Base-by-base conservation (phyloP, 2,329 filamentous ascomycete genomes). In the Diatrype stigma region DNA sequence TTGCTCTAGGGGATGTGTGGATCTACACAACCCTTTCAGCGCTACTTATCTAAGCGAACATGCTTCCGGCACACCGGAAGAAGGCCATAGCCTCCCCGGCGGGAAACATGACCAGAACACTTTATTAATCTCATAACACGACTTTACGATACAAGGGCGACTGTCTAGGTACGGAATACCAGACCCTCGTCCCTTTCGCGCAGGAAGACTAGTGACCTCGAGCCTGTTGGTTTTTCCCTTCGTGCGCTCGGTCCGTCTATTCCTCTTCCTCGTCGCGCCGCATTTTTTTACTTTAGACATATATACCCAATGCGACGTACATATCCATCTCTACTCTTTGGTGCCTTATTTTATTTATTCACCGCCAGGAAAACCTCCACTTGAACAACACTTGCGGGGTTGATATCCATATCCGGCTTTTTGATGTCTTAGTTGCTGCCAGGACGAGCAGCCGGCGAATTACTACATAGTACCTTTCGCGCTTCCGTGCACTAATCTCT, bases 71-170 rank as follows among this genome's bases (percentile, higher is more conserved):
- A 54, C 59, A 59, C 57, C 54, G 53, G 58, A 54, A 57, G 58
- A 54, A 50, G 40, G 49, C 48, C 48, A 52, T 53, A 51, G 52
- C 26, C 54, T 61, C 56, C 54, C 47, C 50, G 56, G 59, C 55
- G 55, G 50, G 47, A 60, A 60, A 54, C 58, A 55, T 56, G 59
- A 56, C 52, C 59, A 57, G 59, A 56, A 60, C 60, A 57, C 55
- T 51, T 55, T 47, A 53, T 56, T 57, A 50, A 40, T 53, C 38
- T 53, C 54, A 50, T 57, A 50, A 53, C 49, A 61, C 59, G 60
- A 64, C 51, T 57, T 57, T 48, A 64, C 59, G 62, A 64, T 52
- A 52, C 50, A 45, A 51, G 55, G 47, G 53, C 51, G 37, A 40
- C 53, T 45, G 38, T 52, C 56, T 54, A 49, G n/a, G 40, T 49